Evolutionary conservation across 202 grass and related monocot genomes (phyloP).

Genomic region (Carex sylvatica): DNA sequence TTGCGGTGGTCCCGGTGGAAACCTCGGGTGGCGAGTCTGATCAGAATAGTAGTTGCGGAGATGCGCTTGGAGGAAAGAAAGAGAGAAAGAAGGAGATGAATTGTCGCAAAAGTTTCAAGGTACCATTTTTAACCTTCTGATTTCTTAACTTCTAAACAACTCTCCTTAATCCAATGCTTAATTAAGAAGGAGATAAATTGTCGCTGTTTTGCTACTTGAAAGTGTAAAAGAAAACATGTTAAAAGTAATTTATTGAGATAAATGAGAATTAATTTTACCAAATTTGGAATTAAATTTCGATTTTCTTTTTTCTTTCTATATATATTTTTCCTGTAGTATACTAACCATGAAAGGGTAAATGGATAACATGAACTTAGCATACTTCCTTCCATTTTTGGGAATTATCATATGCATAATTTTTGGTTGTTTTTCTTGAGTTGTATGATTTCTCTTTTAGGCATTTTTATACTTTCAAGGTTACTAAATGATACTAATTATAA

Average conservation of each 20-base stretch:
- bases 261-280: neutral
- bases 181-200: neutral
- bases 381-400: neutral
- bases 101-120: slow-evolving; percentile 19
- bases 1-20: slow-evolving; percentile 4
- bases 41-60: neutral
- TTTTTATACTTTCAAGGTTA: neutral
- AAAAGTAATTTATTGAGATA: neutral
- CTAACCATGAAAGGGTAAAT: neutral
- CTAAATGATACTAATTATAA: neutral
- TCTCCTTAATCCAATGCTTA: neutral
- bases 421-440: neutral
- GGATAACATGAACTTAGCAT: neutral
- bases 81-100: neutral
- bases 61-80: neutral
- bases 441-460: neutral
- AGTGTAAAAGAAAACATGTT: neutral
- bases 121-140: neutral
- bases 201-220: neutral
- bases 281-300: neutral
- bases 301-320: neutral
- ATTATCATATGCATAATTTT: neutral
- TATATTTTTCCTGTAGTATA: neutral
- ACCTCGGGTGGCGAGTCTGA: neutral
- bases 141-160: neutral